phyloP scores from a whole-genome alignment of 495 filamentous ascomycete genomes.

The Amphirosellinia nigrospora region DNA sequence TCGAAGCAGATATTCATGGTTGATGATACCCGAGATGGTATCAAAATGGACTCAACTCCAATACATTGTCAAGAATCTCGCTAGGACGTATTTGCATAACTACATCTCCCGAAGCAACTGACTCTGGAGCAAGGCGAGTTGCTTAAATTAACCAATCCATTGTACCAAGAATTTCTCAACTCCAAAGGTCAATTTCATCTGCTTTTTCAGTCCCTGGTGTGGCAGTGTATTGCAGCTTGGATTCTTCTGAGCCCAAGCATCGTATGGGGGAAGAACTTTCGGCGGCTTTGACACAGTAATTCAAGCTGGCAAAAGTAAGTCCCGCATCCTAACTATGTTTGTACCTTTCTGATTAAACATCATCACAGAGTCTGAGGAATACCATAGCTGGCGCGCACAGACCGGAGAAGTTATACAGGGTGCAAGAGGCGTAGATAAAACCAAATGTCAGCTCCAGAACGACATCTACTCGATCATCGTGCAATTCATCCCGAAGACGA shows the following conservation, averaged over 20 bases:
- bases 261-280: background rate
- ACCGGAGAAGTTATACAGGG: background rate
- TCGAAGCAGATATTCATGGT: slow-evolving; percentile 4
- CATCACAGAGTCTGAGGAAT: background rate
- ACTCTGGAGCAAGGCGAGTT: background rate
- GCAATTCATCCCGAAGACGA: background rate
- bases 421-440: background rate
- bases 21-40: slow-evolving; percentile 18
- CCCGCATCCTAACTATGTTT: background rate
- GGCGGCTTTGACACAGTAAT: background rate
- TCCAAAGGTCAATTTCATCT: background rate
- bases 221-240: background rate
- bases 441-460: too few species aligned
- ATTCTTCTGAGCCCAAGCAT: background rate
- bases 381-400: background rate
- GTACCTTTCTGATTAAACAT: background rate
- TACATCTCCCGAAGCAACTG: background rate
- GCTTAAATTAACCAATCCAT: background rate
- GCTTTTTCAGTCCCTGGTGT: background rate
- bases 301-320: background rate
- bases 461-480: background rate
- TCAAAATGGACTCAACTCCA: slow-evolving; percentile 4
- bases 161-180: slow-evolving; percentile 1
- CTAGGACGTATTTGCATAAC: background rate
- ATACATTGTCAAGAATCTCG: background rate